phyloP scores from a whole-genome alignment of 2,329 filamentous ascomycete species.

The Diaporthe vaccinii region DNA sequence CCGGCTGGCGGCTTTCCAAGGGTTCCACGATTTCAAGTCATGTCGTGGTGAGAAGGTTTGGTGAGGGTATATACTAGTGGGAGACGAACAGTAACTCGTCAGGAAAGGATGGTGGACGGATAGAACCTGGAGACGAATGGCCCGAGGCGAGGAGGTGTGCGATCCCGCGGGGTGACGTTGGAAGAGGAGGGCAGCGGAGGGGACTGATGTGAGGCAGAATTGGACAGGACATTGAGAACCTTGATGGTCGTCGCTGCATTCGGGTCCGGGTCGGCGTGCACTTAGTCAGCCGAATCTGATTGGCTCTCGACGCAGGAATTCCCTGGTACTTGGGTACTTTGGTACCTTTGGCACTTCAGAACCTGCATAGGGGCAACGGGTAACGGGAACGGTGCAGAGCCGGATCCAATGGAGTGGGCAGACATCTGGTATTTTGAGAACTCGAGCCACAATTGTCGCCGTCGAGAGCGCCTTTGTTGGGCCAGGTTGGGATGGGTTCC shows the following conservation, averaged over 20 bases:
- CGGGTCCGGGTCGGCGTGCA: constrained; percentile 22
- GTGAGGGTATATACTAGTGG: not conserved
- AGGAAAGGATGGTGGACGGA: not conserved
- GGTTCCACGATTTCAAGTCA: constrained; percentile 10
- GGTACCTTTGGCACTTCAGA: not conserved
- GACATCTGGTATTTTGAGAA: not conserved
- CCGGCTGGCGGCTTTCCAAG: constrained; percentile 10
- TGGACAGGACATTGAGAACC: constrained; percentile 8
- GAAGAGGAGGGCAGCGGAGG: constrained; percentile 33
- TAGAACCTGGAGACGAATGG: not conserved
- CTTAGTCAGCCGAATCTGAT: constrained; percentile 13
- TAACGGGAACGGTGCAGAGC: not conserved
- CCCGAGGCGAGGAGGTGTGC: constrained; percentile 7
- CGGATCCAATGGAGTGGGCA: not conserved
- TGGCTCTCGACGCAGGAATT: not conserved
- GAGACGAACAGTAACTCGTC: not conserved
- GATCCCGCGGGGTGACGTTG: constrained; percentile 17
- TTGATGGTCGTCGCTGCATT: constrained; percentile 23
- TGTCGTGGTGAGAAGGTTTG: constrained; percentile 5
- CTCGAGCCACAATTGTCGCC: not conserved
- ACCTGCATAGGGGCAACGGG: not conserved
- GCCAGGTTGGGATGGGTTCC: not conserved
- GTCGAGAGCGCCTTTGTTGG: not conserved
- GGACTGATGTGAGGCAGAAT: constrained; percentile 28
- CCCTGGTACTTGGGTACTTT: not conserved